These are phyloP conservation scores for Ambrosia trifida DNA, from an alignment of 129 eudicot genomes.

Conservation along the genomic window DNA sequence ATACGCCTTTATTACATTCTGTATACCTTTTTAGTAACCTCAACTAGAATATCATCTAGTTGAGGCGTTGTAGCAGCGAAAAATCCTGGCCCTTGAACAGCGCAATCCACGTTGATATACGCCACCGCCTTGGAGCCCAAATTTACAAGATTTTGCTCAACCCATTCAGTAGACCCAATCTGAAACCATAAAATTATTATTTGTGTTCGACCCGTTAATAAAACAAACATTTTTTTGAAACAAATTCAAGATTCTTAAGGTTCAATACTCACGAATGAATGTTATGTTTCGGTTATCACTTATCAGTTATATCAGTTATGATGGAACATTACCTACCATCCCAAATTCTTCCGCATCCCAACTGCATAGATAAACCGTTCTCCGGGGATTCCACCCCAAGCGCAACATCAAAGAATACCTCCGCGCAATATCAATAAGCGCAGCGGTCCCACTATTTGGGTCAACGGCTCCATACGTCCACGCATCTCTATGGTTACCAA, in stretches of 20 bases:
- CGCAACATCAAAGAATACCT: conserved; percentile 64
- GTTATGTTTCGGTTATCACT: conserved; percentile 1
- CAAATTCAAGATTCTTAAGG: background rate
- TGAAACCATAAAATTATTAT: conserved; percentile 31
- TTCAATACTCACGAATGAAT: background rate
- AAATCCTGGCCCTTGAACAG: conserved; percentile 94
- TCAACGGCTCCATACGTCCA: conserved; percentile 99
- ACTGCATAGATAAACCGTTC: conserved; percentile 79
- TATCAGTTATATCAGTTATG: background rate
- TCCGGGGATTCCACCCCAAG: conserved; percentile 81
- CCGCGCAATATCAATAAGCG: conserved; percentile 90
- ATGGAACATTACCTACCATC: conserved; percentile 79
- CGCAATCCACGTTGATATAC: conserved; percentile 94
- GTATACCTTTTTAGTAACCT: conserved; percentile 78
- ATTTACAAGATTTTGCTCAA: conserved; percentile 80
- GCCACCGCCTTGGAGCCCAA: conserved; percentile 81
- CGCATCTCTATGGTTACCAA: conserved; percentile 98
- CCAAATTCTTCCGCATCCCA: conserved; percentile 99
- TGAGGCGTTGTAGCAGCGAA: conserved; percentile 85
- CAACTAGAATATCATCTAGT: conserved; percentile 76
- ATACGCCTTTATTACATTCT: background rate
- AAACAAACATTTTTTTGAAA: background rate
- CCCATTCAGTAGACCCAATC: conserved; percentile 99
- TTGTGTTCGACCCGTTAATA: background rate
- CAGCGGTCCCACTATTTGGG: conserved; percentile 96